Base-by-base conservation (phyloP, 148 eudicot species). In the Camellia granthamiana region DNA sequence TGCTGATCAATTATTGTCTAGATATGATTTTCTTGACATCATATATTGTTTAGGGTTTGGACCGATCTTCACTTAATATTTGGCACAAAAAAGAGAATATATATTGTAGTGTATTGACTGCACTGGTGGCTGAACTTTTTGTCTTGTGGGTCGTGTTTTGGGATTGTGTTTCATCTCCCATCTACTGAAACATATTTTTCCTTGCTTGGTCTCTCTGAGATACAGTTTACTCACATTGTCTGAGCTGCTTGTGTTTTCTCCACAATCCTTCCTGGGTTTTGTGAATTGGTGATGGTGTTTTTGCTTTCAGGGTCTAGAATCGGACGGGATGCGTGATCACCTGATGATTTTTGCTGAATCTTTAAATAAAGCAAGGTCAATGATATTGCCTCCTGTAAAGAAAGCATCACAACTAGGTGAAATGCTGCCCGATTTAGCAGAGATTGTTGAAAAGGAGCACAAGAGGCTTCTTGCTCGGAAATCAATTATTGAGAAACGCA, bases 391-490 rank as follows among this genome's bases (percentile, higher is more conserved):
- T 61, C 82, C 97, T 64, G 78, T 70, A 51, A 86, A 60, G 73
- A 92, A 87, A 78, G 84, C 85, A 65, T 84, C 91, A 56, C 93
- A 86, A 77, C 81, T 92, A 42, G 88, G 88, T 68, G 97, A 91
- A 71, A 79, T 84, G 83, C 88, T 93, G 52, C 90, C 99, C 21
- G 88, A 85, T 85, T 89, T 95, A 80, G 93, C 86, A 4, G 99
- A 93, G 62, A 84, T 87, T 61, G 93, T 95, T 19, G 97, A 93
- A 75, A 95, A 89, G 84, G 99, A 95, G 70, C 99, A 95, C 86
- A 92, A 81, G 81, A 89, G 87, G 79, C 97, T 93, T 86, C 94
- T 95, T 86, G 99, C 97, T 65, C 88, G 99, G 58, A 95, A 95
- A 71, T 90, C 92, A 54, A 88, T 95, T 65, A 95, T 95, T 85